Evolutionary conservation across 352 stramenopile genomes (phyloP).

Genomic region (Pythium brassicae): DNA sequence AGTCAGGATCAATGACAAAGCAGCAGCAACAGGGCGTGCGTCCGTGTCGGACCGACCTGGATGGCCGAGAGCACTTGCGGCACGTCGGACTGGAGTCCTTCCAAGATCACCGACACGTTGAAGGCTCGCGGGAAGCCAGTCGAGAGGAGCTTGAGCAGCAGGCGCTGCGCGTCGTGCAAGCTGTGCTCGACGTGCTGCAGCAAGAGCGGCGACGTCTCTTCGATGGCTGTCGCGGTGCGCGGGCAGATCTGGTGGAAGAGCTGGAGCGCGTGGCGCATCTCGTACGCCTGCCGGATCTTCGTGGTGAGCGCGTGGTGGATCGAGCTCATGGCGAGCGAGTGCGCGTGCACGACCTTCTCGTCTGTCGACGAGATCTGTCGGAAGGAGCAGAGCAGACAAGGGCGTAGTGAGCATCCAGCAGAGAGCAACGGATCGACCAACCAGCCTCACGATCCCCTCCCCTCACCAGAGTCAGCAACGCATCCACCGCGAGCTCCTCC

Average conservation of each 20-base stretch:
- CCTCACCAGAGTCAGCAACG: slow-evolving; percentile 50
- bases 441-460: not conserved
- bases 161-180: slow-evolving; percentile 61
- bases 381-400: not conserved
- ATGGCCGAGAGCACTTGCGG: slow-evolving; percentile 75
- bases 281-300: slow-evolving; percentile 69
- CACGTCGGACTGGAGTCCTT: slow-evolving; percentile 70
- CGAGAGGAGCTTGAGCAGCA: slow-evolving; percentile 77
- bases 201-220: slow-evolving; percentile 69
- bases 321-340: slow-evolving; percentile 50
- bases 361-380: slow-evolving; percentile 46
- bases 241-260: slow-evolving; percentile 76
- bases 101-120: slow-evolving; percentile 74
- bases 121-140: slow-evolving; percentile 82
- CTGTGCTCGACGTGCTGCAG: slow-evolving; percentile 77
- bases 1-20: not conserved
- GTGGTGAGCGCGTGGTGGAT: slow-evolving; percentile 60
- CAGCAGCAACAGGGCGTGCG: not conserved
- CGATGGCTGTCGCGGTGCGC: slow-evolving; percentile 61
- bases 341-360: slow-evolving; percentile 49
- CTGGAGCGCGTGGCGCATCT: slow-evolving; percentile 69
- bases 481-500: slow-evolving; percentile 69
- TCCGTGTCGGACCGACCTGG: slow-evolving; percentile 40
- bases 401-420: not conserved
- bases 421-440: too few species aligned